A percentile compares a stretch with the other conserved stretches of the same genome.
phyloP scores from a whole-genome alignment of 805 yeast genomes.

The Wickerhamomyces chaumierensis region DNA sequence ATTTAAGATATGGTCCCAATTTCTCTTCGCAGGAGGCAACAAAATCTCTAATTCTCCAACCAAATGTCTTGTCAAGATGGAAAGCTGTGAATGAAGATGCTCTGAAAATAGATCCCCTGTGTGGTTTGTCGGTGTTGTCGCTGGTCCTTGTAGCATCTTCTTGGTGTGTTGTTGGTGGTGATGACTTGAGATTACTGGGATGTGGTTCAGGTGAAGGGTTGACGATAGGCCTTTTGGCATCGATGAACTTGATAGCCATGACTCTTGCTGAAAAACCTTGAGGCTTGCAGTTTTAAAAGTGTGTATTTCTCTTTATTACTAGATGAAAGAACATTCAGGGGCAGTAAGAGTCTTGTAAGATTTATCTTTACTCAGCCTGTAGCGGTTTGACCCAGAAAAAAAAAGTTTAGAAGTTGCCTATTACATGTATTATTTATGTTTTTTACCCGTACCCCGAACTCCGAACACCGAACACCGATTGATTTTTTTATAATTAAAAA shows the following conservation, averaged over 20 bases:
- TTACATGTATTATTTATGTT: too few species aligned
- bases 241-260: neutral
- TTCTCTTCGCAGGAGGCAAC: conserved; percentile 21
- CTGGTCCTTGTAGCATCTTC: neutral
- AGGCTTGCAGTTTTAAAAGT: too few species aligned
- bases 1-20: conserved; percentile 25
- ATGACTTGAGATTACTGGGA: neutral
- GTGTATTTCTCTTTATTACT: too few species aligned
- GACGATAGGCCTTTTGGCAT: neutral
- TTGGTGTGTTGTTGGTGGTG: neutral
- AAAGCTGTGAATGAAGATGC: conserved; percentile 7
- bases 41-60: conserved; percentile 27
- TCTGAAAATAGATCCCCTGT: conserved; percentile 3
- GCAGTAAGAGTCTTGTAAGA: too few species aligned
- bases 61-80: conserved; percentile 23
- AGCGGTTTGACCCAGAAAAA: too few species aligned
- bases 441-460: too few species aligned
- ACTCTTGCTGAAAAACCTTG: too few species aligned
- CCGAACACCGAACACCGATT: too few species aligned
- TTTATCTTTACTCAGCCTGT: too few species aligned
- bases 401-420: too few species aligned
- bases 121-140: neutral
- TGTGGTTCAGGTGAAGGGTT: neutral
- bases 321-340: too few species aligned
- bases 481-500: too few species aligned